These are phyloP conservation scores for Lactarius hengduanensis DNA, from an alignment of 768 basidiomycete species.

Conservation along the genomic window DNA sequence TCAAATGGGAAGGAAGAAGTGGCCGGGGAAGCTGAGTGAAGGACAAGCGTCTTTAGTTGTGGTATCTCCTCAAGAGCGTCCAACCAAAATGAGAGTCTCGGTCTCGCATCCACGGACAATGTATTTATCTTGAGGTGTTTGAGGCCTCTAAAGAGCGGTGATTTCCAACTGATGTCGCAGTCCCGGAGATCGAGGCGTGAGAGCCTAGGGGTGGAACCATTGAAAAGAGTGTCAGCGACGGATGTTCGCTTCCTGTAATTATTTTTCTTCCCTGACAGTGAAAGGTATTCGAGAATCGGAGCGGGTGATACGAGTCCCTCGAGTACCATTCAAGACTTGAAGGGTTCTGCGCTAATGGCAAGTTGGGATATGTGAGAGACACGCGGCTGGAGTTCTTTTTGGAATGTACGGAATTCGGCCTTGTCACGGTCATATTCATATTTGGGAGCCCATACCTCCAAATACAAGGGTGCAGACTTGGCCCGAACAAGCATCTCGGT, in stretches of 20 bases:
- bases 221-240: background rate
- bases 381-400: background rate
- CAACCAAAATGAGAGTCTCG: constrained; percentile 4
- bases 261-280: background rate
- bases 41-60: background rate
- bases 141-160: constrained; percentile 7
- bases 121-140: background rate
- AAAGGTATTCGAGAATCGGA: background rate
- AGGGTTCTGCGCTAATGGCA: background rate
- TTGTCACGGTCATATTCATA: background rate
- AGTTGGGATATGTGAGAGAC: background rate
- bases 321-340: background rate
- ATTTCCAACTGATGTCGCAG: constrained; percentile 13
- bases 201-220: constrained; percentile 3
- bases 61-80: background rate
- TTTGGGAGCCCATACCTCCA: background rate
- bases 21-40: background rate
- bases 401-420: background rate
- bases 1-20: background rate
- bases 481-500: background rate
- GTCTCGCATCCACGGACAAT: background rate
- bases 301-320: background rate
- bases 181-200: background rate
- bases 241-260: background rate
- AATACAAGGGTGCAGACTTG: background rate